Base-by-base conservation (phyloP, 148 eudicot genomes). In the Limonium bicolor region DNA sequence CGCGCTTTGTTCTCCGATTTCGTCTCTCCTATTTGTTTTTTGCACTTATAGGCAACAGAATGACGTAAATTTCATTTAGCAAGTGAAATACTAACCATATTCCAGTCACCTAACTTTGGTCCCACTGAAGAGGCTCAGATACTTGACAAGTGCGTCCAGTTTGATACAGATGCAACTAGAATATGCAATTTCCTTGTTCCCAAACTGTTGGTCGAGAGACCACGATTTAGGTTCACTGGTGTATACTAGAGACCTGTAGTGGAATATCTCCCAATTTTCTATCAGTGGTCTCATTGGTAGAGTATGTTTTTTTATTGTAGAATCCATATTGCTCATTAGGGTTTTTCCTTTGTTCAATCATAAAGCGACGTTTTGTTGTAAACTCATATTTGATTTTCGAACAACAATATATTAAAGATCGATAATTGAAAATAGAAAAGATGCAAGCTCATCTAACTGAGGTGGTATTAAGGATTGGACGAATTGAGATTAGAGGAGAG, bases 311-410 rank as follows among this genome's bases (percentile, higher is more conserved):
- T 24, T 32, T 60, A 59, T 27, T 45, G 3, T 15, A 16, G 19
- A 52, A 50, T 41, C 75, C 73, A 4, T 19, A 48, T 9, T 68
- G 66, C 29, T 84, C 73, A 1, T 28, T 82, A 55, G 84, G 66
- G 31, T 68, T 54, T 5, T 27, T 82, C n/a, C n/a, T n/a, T 35
- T 77, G 85, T 25, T 45, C 51, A 69, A 66, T 86, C 4, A 12
- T 79, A 41, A 86, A 86, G 58, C 63, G 50, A 4, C 82, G 82
- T n/a, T 86, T 41, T 58, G 56, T 23, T 38, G 58, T 65, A 36
- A 68, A 55, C 37, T 53, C 45, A 12, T 78, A 75, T 48, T 56
- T 51, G 46, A 54, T 63, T n/a, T n/a, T n/a, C n/a, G n/a, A n/a
- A n/a, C n/a, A n/a, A n/a, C n/a, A n/a, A n/a, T n/a, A n/a, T n/a